Evolutionary conservation across 768 basidiomycete genomes (phyloP).

Genomic region (Rhodotorula kratochvilovae): DNA sequence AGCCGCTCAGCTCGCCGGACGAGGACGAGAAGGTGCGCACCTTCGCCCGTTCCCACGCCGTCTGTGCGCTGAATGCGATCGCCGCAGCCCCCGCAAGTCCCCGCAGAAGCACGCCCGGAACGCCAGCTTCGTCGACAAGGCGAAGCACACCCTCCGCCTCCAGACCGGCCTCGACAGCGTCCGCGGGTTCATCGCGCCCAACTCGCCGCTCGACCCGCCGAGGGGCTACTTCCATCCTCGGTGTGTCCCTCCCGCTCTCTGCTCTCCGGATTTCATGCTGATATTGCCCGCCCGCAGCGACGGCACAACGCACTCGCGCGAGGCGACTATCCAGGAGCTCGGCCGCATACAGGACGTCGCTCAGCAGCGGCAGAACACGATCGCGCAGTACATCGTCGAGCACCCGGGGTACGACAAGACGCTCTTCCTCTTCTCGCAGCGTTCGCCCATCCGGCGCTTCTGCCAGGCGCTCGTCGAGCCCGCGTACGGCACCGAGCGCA

Average conservation of each 20-base stretch:
- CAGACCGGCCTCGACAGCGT: conserved; percentile 12
- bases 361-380: conserved; percentile 9
- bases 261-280: too few species aligned
- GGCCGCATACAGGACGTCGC: not conserved
- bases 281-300: too few species aligned
- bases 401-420: conserved; percentile 86
- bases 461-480: conserved; percentile 82
- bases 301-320: conserved; percentile 3
- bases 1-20: conserved; percentile 5
- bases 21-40: conserved; percentile 11
- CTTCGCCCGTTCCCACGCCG: not conserved
- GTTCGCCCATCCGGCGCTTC: conserved; percentile 63
- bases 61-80: not conserved
- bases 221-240: not conserved
- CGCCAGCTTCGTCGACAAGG: not conserved
- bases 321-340: conserved; percentile 17
- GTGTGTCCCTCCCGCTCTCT: not conserved
- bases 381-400: conserved; percentile 75
- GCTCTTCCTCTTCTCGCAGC: conserved; percentile 83
- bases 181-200: not conserved
- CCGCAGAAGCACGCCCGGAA: not conserved
- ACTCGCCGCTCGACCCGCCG: not conserved
- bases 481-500: conserved; percentile 69
- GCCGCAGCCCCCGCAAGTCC: not conserved
- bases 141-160: conserved; percentile 1